Base-by-base conservation (phyloP, 148 eudicot species). In the Heliamphora exappendiculata region DNA sequence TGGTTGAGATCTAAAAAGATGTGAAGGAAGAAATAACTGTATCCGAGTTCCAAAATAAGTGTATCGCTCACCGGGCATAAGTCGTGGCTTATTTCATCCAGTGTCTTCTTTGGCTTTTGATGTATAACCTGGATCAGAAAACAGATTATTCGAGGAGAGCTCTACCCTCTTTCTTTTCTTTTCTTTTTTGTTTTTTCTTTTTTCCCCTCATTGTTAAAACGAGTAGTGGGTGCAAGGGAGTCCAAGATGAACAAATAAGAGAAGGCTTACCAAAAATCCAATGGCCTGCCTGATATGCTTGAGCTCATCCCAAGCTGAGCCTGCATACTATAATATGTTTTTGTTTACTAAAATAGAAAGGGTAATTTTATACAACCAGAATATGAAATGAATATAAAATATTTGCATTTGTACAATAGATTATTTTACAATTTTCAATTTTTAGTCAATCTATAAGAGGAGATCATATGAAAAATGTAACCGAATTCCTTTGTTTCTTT, bases 221-320 rank as follows among this genome's bases (percentile, higher is more conserved):
- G 10, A 36, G 13, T n/a, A 14, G 26, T 45, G 36, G 36, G 49
- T 47, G 57, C 42, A 75, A 34, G 44, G 24, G 37, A 24, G 17
- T 36, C 4, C 2, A 76, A 66, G 49, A 68, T 54, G 47, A 34
- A 78, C 13, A 22, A 22, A 51, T 62, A 24, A 79, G 3, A 62
- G 36, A 57, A 28, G 63, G 71, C 34, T 67, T 87, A 96, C 98
- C 90, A 93, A 82, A 80, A 96, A 96, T 7, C 93, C 98, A 65
- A 96, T 88, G 76, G 99, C 99, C 81, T 96, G 99, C 80, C 99
- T 86, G 74, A 96, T 91, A 83, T 96, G 98, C 86, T 90, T 93
- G 79, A 96, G 89, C 82, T 93, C 98, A 74, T 96, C 98, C 99
- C 99, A 93, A 14, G 99, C 86, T 73, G 89, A 87, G 71, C 99